Percentiles rank a stretch among this genome's conserved stretches.
Conservation (phyloP, 257 asterid species). For the Parsonsia alboflavescens region DNA sequence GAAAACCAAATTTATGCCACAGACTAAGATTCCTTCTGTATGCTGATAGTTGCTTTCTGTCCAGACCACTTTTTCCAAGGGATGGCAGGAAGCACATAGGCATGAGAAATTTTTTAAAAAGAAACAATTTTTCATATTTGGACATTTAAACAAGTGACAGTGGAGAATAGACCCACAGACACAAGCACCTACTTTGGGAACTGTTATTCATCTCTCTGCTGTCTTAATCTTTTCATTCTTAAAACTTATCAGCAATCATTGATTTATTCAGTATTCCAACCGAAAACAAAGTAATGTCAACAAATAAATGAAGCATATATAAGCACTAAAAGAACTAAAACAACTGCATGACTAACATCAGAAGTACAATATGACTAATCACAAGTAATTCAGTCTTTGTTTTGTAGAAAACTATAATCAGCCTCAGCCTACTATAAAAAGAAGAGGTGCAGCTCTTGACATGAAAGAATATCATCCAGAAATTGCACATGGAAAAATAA, state of each 20-base stretch:
- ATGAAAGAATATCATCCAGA: constrained; percentile 7
- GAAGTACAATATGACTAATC: not conserved
- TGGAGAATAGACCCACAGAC: not conserved
- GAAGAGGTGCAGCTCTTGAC: not conserved
- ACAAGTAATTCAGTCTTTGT: not conserved
- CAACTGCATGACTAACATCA: not conserved
- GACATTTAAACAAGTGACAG: not conserved
- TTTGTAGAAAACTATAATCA: not conserved
- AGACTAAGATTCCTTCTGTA: not conserved
- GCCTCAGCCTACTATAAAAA: not conserved
- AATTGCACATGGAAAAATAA: no score
- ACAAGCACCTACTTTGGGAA: not conserved
- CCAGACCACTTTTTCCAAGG: not conserved
- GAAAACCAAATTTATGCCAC: not conserved
- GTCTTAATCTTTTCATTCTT: not conserved
- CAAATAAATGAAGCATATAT: not conserved
- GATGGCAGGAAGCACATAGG: not conserved
- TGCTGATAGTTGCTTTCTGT: not conserved
- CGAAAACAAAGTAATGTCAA: not conserved
- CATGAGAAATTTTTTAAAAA: no score
- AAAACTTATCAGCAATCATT: not conserved
- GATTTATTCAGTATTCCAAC: not conserved
- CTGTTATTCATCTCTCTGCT: not conserved
- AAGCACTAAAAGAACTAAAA: not conserved
- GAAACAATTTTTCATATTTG: not conserved